phyloP scores from a whole-genome alignment of 192 early-diverging fungal genomes.

The Bifiguratus adelaidae region DNA sequence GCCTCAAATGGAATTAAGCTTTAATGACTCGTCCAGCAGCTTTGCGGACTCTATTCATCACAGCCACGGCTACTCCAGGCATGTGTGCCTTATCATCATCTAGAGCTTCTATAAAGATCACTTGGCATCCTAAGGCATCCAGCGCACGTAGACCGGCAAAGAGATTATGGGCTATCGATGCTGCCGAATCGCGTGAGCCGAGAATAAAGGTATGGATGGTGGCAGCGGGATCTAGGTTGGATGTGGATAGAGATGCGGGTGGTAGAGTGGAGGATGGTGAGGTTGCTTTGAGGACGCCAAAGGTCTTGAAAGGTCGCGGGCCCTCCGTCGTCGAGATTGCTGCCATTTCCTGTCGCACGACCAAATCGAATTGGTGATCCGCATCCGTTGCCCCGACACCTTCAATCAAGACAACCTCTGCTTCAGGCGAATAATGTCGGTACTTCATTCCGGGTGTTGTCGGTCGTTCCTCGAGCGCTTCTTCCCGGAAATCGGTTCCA shows the following conservation, averaged over 20 bases:
- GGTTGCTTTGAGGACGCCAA: too few relatives aligned
- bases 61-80: too few relatives aligned
- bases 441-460: slow-evolving; percentile 99
- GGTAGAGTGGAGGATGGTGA: too few relatives aligned
- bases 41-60: slow-evolving; percentile 94
- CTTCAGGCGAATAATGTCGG: slow-evolving; percentile 90
- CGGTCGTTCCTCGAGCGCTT: slow-evolving; percentile 60
- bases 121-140: slow-evolving; percentile 54
- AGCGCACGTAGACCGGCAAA: slow-evolving; percentile 72
- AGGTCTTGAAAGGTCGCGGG: too few relatives aligned
- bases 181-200: slow-evolving; percentile 28
- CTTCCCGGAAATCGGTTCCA: slow-evolving; percentile 61
- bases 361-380: neutral
- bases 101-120: slow-evolving; percentile 89
- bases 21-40: slow-evolving; percentile 60
- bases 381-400: neutral
- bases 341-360: neutral
- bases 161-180: slow-evolving; percentile 66
- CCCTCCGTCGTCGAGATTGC: neutral
- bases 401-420: slow-evolving; percentile 71
- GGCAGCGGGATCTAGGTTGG: neutral
- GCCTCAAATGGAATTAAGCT: neutral
- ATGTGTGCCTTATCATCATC: slow-evolving; percentile 77
- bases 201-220: neutral
- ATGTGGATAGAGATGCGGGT: neutral